Conservation (phyloP, 2,329 filamentous ascomycete genomes). For the Neoscytalidium dimidiatum region DNA sequence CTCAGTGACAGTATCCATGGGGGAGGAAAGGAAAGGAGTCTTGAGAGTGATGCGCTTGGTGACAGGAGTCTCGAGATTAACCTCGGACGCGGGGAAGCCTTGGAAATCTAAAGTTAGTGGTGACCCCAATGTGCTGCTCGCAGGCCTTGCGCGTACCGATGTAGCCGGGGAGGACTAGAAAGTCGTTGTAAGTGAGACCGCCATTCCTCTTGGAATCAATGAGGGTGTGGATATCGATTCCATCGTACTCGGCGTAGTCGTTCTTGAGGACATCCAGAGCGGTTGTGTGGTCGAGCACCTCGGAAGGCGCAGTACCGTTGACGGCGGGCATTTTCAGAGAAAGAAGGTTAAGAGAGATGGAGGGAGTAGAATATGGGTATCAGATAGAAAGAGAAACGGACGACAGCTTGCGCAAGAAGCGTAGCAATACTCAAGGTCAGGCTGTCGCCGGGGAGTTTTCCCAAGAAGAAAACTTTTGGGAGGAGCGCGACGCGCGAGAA, state of each 20-base stretch:
- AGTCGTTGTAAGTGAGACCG: slow-evolving; percentile 98
- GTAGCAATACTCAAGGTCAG: slow-evolving; percentile 50
- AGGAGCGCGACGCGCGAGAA: slow-evolving; percentile 27
- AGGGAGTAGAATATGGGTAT: slow-evolving; percentile 11
- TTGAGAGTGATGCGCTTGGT: slow-evolving; percentile 96
- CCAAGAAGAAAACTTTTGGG: slow-evolving; percentile 44
- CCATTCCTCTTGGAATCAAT: slow-evolving; percentile 90
- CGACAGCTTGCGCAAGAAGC: slow-evolving; percentile 30
- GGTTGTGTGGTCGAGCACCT: slow-evolving; percentile 71
- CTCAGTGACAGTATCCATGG: slow-evolving; percentile 99
- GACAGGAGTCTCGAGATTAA: slow-evolving; percentile 84
- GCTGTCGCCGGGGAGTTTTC: slow-evolving; percentile 56
- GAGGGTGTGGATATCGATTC: slow-evolving; percentile 81
- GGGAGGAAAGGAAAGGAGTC: slow-evolving; percentile 94
- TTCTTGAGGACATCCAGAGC: slow-evolving; percentile 77
- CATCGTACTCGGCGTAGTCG: slow-evolving; percentile 79
- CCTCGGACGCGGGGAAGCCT: slow-evolving; percentile 89
- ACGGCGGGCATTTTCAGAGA: slow-evolving; percentile 66
- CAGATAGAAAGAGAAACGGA: slow-evolving; percentile 27
- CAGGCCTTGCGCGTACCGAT: slow-evolving; percentile 62
- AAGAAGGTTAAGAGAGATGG: not conserved
- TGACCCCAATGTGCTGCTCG: not conserved
- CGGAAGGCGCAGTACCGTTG: slow-evolving; percentile 59
- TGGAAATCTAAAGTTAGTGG: slow-evolving; percentile 26
- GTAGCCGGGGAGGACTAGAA: slow-evolving; percentile 93